Conservation (phyloP, 345 rosid genomes). For the Luvunga scandens region DNA sequence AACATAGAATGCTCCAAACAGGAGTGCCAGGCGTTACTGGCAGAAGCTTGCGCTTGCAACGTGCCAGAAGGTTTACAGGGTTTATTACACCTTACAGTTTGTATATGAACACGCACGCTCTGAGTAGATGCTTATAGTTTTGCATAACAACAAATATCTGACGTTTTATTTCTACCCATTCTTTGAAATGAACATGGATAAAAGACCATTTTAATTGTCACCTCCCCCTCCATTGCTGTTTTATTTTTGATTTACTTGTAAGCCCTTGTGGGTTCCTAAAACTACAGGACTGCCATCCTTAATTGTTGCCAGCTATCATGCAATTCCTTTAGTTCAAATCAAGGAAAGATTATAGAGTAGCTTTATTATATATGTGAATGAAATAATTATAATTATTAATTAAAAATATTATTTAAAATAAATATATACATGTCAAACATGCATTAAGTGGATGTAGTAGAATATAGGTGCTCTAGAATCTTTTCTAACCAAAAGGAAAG, state of each 20-base stretch:
- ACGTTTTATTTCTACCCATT: not conserved
- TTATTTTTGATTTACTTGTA: not conserved
- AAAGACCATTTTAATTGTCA: not conserved
- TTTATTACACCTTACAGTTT: not conserved
- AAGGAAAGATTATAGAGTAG: no score
- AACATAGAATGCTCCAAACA: not conserved
- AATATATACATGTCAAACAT: no score
- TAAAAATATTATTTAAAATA: no score
- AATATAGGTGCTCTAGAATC: no score
- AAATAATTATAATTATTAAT: no score
- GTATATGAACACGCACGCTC: not conserved
- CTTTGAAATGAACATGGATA: not conserved
- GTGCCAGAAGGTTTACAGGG: not conserved
- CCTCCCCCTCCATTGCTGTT: not conserved
- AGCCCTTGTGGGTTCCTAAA: not conserved
- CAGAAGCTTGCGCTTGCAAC: not conserved
- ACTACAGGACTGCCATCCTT: not conserved
- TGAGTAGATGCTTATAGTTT: not conserved
- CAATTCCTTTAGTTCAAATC: no score
- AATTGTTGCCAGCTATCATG: no score
- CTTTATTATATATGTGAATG: no score
- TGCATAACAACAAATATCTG: not conserved
- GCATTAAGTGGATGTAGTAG: no score
- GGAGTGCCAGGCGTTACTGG: not conserved
- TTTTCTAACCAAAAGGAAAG: no score